Base-by-base conservation (phyloP, 1,139 yeast genomes). In the Chernovozyma sophiae-reginae region DNA sequence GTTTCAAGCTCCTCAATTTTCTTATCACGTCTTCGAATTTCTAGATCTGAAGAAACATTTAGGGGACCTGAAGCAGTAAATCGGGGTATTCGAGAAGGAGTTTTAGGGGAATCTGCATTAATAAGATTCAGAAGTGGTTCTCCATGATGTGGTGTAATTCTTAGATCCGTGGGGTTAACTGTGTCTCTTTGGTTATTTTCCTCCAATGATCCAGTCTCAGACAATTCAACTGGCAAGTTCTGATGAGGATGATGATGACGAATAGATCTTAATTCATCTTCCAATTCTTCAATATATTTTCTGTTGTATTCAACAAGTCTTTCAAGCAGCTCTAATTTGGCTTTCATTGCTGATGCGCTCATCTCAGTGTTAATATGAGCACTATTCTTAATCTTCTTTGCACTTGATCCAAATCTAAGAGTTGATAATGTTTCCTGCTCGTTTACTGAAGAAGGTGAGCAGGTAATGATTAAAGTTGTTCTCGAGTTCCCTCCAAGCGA, bases 401-500 rank as follows among this genome's bases (percentile, higher is more conserved):
- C 94, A 33, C 95, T 65, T 3, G 79, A 71, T 3, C 96, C 96
- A 58, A 89, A 86, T 37, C 95, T 60, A 38, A 89, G 62, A 1
- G 95, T 83, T 4, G 92, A 81, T 12, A 86, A 46, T 0, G 96
- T 86, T 53, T 87, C 96, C 15, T 62, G 55, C 40, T 74, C 82
- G 51, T 87, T 81, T 26, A 57, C 52, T 1, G 69, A 56, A 0
- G 85, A 73, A 0, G 92, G 86, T 0, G 95, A 84, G 45, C 95
- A 84, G 47, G 82, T 86, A 33, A 89, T 72, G 26, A 89, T 81
- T 35, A 89, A 66, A 1, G 87, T 77, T 0, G 96, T 89, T 40
- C 92, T 67, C 2, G 94, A 80, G 55, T 89, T 87, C 2, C 96
- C 96, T 3, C 96, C 96, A 19, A 89, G 63, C 0, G 95, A 80